Percentiles rank a stretch among this genome's conserved stretches.
Conservation (phyloP, 148 eudicot species). For the Nyssa sinensis region DNA sequence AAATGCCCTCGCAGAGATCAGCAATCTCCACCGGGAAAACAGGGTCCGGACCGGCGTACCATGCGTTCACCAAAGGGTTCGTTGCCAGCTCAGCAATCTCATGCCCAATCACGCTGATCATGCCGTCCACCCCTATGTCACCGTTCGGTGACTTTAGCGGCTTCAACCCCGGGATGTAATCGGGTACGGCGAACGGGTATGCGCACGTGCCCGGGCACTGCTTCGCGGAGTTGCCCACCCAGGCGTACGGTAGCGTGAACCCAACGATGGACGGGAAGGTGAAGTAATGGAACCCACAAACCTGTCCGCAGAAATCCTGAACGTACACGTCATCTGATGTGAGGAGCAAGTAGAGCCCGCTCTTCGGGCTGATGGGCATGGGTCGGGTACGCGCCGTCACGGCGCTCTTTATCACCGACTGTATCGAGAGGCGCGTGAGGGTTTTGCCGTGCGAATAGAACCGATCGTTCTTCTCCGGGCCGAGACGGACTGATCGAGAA, state of each 20-base stretch:
- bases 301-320: conserved; percentile 71
- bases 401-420: conserved; percentile 68
- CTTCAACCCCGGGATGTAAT: conserved; percentile 65
- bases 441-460: conserved; percentile 74
- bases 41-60: conserved; percentile 94
- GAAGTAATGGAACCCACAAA: conserved; percentile 93
- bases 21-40: conserved; percentile 84
- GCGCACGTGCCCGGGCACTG: conserved; percentile 79
- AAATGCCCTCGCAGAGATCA: conserved; percentile 91
- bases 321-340: conserved; percentile 76
- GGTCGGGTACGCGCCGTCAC: conserved; percentile 65
- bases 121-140: conserved; percentile 77
- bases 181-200: conserved; percentile 79
- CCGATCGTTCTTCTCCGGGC: conserved; percentile 72
- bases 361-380: conserved; percentile 59
- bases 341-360: conserved; percentile 72
- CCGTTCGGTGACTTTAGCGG: conserved; percentile 66
- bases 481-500: conserved; percentile 51
- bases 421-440: conserved; percentile 72
- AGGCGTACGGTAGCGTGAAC: conserved; percentile 85
- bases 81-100: conserved; percentile 83
- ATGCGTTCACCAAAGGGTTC: conserved; percentile 82
- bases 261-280: conserved; percentile 88
- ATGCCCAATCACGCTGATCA: conserved; percentile 86
- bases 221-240: conserved; percentile 88